Percentiles rank a stretch among this genome's conserved stretches.
These are phyloP conservation scores for Saposhnikovia divaricata DNA, from an alignment of 129 eudicot species.

Conservation along the genomic window DNA sequence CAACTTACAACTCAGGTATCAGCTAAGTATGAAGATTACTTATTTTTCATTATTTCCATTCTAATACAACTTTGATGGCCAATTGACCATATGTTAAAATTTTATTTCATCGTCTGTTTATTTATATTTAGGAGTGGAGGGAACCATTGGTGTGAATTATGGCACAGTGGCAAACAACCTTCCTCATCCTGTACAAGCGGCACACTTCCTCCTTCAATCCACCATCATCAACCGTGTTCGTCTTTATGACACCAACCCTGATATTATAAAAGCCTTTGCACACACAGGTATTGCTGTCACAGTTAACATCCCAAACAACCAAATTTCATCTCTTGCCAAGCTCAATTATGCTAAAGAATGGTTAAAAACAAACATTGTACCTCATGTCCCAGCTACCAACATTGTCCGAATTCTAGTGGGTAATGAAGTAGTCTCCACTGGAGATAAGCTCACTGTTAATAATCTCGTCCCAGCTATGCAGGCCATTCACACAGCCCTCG, in stretches of 20 bases:
- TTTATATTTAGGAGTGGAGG: constrained; percentile 18
- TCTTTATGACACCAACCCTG: constrained; percentile 55
- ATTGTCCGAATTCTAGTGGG: constrained; percentile 70
- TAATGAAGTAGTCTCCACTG: constrained; percentile 70
- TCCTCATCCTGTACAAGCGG: constrained; percentile 70
- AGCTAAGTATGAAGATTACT: background rate
- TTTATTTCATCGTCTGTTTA: background rate
- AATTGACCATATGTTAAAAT: background rate
- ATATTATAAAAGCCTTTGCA: constrained; percentile 63
- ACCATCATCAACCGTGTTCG: constrained; percentile 73
- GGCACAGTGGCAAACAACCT: constrained; percentile 80
- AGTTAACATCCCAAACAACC: constrained; percentile 53
- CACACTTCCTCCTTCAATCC: constrained; percentile 55
- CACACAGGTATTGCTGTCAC: constrained; percentile 59
- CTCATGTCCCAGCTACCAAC: constrained; percentile 57
- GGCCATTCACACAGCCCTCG: constrained; percentile 62
- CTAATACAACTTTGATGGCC: background rate
- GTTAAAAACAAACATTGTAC: constrained; percentile 49
- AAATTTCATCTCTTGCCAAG: constrained; percentile 50
- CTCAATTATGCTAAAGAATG: constrained; percentile 55
- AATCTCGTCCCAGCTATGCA: constrained; percentile 84
- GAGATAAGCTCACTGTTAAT: constrained; percentile 29
- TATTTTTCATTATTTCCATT: background rate
- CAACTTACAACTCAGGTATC: constrained; percentile 36
- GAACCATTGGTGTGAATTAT: constrained; percentile 74